A percentile compares a stretch with the other conserved stretches of the same genome.
Evolutionary conservation across 139 green algal species (phyloP).

Genomic region (Tetraselmis chui): DNA sequence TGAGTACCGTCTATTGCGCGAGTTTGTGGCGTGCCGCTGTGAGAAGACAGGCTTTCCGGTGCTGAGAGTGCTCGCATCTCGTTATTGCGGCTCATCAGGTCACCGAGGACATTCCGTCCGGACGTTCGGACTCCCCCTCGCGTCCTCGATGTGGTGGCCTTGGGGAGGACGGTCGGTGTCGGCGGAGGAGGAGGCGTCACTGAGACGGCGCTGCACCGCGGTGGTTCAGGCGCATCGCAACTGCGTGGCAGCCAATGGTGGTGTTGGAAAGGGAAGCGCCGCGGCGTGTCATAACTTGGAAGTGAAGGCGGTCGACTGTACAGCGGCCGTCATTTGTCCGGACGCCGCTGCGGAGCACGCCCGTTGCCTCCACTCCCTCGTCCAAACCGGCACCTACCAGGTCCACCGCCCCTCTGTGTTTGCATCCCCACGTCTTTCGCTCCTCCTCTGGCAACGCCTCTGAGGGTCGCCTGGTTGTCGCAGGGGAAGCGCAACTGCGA

Average conservation of each 20-base stretch:
- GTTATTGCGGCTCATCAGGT: too few relatives aligned
- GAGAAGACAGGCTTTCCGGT: too few relatives aligned
- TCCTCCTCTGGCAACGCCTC: not conserved
- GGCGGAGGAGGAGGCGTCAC: not conserved
- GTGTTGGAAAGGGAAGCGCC: too few relatives aligned
- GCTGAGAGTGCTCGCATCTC: too few relatives aligned
- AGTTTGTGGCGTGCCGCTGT: too few relatives aligned
- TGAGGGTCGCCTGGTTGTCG: not conserved
- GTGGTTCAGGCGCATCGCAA: not conserved
- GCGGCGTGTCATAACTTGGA: not conserved
- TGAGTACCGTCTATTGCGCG: too few relatives aligned
- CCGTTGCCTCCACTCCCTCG: not conserved
- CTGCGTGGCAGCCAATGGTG: not conserved
- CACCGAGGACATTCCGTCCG: too few relatives aligned
- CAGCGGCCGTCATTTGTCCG: not conserved
- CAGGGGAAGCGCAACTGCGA: not conserved
- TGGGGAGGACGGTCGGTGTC: not conserved
- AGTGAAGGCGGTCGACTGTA: not conserved
- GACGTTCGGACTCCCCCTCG: too few relatives aligned
- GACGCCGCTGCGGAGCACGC: not conserved
- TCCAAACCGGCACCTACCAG: not conserved
- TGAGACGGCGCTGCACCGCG: not conserved
- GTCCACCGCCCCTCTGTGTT: too few relatives aligned
- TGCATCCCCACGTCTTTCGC: not conserved
- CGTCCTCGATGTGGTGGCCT: not conserved